A percentile compares a stretch with the other conserved stretches of the same genome.
Conservation (phyloP, 2,329 filamentous ascomycete genomes). For the Aspergillus terreus region DNA sequence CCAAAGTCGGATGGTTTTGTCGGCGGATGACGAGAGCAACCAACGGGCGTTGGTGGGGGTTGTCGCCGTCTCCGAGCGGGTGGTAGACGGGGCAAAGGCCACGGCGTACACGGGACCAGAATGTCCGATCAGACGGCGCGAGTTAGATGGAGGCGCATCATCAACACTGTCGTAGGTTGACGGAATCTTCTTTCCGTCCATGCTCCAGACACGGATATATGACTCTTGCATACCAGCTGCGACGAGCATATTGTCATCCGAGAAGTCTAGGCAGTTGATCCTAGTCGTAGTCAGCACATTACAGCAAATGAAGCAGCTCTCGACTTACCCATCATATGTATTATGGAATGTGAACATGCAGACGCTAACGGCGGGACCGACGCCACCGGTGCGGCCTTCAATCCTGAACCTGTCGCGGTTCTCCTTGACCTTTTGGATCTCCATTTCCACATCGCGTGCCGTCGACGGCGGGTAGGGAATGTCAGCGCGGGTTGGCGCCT, state of each 20-base stretch:
- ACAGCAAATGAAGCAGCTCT: neutral
- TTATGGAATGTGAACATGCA: conserved; percentile 99
- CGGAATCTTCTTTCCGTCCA: conserved; percentile 77
- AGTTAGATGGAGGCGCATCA: conserved; percentile 64
- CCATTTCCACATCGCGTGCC: conserved; percentile 85
- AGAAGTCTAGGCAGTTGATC: conserved; percentile 92
- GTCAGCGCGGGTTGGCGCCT: conserved; percentile 72
- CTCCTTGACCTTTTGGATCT: conserved; percentile 90
- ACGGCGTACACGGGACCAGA: conserved; percentile 85
- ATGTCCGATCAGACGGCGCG: conserved; percentile 77
- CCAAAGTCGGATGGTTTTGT: conserved; percentile 88
- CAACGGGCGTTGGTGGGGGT: conserved; percentile 65
- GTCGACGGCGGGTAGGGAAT: conserved; percentile 84
- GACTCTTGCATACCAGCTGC: conserved; percentile 90
- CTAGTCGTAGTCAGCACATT: conserved; percentile 42
- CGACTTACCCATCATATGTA: conserved; percentile 76
- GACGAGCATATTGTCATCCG: conserved; percentile 80
- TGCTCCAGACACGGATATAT: conserved; percentile 90
- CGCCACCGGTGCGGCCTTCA: conserved; percentile 75
- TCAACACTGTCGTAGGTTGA: conserved; percentile 60
- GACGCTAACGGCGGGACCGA: conserved; percentile 78
- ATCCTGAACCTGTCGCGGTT: conserved; percentile 89
- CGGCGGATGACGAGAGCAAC: conserved; percentile 80
- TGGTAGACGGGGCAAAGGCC: conserved; percentile 74
- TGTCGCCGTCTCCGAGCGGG: conserved; percentile 46